Percentiles rank a stretch among this genome's conserved stretches.
These are phyloP conservation scores for Cetraspora pellucida DNA, from an alignment of 192 early-diverging fungal genomes.

Conservation along the genomic window DNA sequence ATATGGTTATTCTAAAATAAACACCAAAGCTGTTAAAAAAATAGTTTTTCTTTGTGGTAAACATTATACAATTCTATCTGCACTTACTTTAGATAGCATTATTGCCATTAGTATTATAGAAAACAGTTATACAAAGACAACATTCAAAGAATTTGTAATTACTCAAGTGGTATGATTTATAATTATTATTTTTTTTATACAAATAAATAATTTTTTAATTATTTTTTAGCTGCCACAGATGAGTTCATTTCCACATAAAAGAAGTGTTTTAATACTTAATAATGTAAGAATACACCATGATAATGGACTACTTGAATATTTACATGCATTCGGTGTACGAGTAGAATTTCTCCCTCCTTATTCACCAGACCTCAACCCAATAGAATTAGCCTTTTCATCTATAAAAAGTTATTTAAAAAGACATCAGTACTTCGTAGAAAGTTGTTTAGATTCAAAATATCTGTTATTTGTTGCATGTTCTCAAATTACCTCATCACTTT, in stretches of 20 bases:
- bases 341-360: conserved; percentile 19
- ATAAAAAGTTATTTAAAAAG: conserved; percentile 12
- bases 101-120: conserved; percentile 13
- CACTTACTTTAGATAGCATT: background rate
- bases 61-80: conserved; percentile 9
- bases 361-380: conserved; percentile 13
- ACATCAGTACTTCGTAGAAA: conserved; percentile 4
- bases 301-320: background rate
- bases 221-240: background rate
- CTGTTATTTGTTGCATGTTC: conserved; percentile 1
- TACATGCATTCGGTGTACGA: background rate
- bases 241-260: background rate
- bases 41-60: conserved; percentile 10
- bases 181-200: background rate
- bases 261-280: background rate
- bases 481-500: conserved; percentile 1
- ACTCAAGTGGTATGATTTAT: conserved; percentile 2
- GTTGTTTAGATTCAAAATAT: background rate
- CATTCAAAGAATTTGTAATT: background rate
- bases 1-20: background rate
- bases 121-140: conserved; percentile 1
- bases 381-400: conserved; percentile 4
- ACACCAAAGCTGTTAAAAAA: background rate
- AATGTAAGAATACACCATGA: conserved; percentile 13
- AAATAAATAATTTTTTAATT: background rate